Evolutionary conservation across 2,329 filamentous ascomycete genomes (phyloP), one percentile per base, ranked within the genome.

Genomic region (Scortechinia acanthostroma): DNA sequence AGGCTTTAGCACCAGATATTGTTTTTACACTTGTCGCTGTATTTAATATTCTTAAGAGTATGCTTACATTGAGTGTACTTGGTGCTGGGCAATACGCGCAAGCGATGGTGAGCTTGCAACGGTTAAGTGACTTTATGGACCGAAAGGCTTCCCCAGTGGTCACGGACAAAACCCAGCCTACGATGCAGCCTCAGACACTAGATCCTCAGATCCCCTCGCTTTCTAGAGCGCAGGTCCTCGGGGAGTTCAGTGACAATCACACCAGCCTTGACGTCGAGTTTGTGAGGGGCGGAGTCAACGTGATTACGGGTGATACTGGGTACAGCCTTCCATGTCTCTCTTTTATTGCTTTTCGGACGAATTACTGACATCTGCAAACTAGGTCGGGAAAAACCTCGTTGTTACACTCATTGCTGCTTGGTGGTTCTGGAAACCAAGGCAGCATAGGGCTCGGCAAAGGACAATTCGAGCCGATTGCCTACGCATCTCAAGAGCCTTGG

Each of bases 31-130:
- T 49, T 16, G 46, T 49, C 2, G 48, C 43, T 30, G 42, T 49
- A 4, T 49, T 49, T 42, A 49, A 48, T 14, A 48, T 49, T 15
- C 42, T 49, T 6, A 49, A 49, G 16, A 48, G 46, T 42, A 49
- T 49, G 48, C 43, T 49, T 20, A 46, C 23, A 1, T 19, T 49
- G 3, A 45, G 46, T 23, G 48, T 49, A 14, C 48, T 49, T n/a
- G 48, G 48, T 10, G 46, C 43, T 4, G 43, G 48, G 21, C 48
- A 49, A 42, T 49, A 49, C 43, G 48, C 48, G n/a, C 48, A 49
- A 46, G 48, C 48, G 4, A 42, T 22, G 25, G 46, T 49, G n/a
- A 49, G 48, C 15, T 28, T 48, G 17, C 17, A 43, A 22, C 46
- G 48, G 21, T 22, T 49, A 22, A 43, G 46, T 33, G 33, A 48